phyloP scores from a whole-genome alignment of 345 rosid species.

The Ceriops decandra region DNA sequence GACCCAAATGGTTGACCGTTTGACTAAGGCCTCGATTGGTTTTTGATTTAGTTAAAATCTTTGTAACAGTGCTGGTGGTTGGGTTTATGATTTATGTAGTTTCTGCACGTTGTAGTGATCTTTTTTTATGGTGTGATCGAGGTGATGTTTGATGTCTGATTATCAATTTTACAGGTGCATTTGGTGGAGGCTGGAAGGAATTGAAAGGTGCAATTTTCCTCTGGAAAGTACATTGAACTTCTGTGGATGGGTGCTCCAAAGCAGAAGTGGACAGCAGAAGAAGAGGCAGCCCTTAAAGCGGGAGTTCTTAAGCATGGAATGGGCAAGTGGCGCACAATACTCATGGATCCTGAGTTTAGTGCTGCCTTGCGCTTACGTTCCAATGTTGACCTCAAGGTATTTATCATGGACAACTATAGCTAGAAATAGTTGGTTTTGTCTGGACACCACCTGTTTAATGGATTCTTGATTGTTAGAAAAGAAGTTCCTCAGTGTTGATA shows the following conservation, averaged over 20 bases:
- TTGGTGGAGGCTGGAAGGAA: neutral
- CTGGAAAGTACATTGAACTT: neutral
- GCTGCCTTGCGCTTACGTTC: conserved; percentile 23
- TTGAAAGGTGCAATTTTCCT: conserved; percentile 1
- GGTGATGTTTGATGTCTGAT: neutral
- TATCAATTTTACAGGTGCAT: neutral
- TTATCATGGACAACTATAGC: neutral
- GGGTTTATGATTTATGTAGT: neutral
- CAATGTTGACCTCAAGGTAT: conserved; percentile 36
- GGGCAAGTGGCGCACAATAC: conserved; percentile 37
- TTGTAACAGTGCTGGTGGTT: too few relatives aligned
- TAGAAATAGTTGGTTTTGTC: neutral
- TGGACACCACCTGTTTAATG: neutral
- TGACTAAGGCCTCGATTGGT: too few relatives aligned
- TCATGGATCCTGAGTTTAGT: conserved; percentile 29
- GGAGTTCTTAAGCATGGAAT: conserved; percentile 35
- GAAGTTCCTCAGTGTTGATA: neutral
- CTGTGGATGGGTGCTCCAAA: conserved; percentile 36
- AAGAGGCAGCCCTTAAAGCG: conserved; percentile 38
- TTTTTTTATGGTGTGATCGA: neutral
- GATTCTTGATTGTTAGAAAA: neutral
- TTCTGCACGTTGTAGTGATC: neutral
- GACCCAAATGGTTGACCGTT: too few relatives aligned
- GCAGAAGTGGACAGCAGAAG: conserved; percentile 39
- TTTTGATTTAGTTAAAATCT: too few relatives aligned